These are phyloP conservation scores for Paxillus involutus DNA, from an alignment of 768 basidiomycete genomes.

Conservation along the genomic window DNA sequence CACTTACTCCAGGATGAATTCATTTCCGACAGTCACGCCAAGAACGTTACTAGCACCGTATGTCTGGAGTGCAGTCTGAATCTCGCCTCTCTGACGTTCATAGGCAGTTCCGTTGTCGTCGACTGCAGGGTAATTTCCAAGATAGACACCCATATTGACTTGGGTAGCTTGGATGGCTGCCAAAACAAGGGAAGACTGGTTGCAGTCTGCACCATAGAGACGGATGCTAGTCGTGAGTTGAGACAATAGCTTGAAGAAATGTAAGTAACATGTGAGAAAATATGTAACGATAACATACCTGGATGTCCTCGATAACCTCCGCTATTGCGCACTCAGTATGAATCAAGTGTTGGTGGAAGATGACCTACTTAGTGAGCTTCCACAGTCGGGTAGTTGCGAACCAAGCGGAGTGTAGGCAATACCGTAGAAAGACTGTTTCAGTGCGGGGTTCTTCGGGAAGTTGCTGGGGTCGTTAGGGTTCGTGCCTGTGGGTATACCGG, in stretches of 20 bases:
- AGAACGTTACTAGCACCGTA: constrained; percentile 76
- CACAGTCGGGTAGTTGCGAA: constrained; percentile 71
- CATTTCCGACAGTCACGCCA: constrained; percentile 91
- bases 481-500: constrained; percentile 24
- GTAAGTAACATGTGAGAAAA: constrained; percentile 7
- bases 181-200: constrained; percentile 77
- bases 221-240: constrained; percentile 82
- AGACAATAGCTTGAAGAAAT: constrained; percentile 60
- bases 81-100: constrained; percentile 63
- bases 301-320: constrained; percentile 68
- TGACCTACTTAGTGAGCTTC: constrained; percentile 44
- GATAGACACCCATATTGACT: constrained; percentile 78
- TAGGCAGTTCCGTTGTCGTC: constrained; percentile 73
- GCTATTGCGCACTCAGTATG: constrained; percentile 26
- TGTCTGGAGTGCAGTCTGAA: constrained; percentile 66
- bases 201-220: constrained; percentile 87
- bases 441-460: constrained; percentile 65
- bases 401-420: constrained; percentile 83
- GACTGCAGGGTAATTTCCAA: constrained; percentile 66
- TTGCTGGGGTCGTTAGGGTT: constrained; percentile 72
- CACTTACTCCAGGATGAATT: constrained; percentile 77
- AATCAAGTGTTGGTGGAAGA: background rate
- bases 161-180: constrained; percentile 91
- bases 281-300: constrained; percentile 41
- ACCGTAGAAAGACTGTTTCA: constrained; percentile 80